Evolutionary conservation across 352 stramenopile species (phyloP), one percentile per base, ranked within the genome.

Genomic region (Pythium aristosporum): DNA sequence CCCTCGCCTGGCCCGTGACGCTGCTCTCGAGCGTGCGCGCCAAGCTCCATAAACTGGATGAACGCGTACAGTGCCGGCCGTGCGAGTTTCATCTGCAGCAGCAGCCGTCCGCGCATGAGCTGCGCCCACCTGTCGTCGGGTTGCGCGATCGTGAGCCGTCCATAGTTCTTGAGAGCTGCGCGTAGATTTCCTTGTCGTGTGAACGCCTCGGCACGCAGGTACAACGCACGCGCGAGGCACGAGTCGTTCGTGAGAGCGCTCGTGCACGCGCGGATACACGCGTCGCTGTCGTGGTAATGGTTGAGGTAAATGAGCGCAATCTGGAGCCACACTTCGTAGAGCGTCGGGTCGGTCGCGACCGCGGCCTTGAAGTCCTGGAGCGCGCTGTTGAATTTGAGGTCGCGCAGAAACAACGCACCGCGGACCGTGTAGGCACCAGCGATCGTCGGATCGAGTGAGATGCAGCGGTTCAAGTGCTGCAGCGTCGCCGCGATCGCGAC

Each of bases 281-380:
- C 84, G 18, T 82, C 82, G 47, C 73, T 76, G 60, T 93, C 84
- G 49, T 91, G 84, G 54, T 90, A 93, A 57, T 93, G 82, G 48
- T 88, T 90, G 6, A 93, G 63, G 56, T 88, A 91, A 41, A 93
- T 80, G 34, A 93, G 68, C 13, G 81, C 84, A 51, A 93, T 93
- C 67, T 93, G 80, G 42, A 93, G 61, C 84, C 84, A 93, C 20
- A 90, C 76, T 37, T 88, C 80, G 37, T 86, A 86, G 25, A 93
- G 60, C 41, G 84, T 93, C 23, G 84, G 84, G 44, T 93, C 82
- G 0, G 83, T 85, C 16, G 79, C 63, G 5, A 90, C 84, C 8
- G 84, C 82, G 7, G 82, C 84, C 61, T 93, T 91, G 60, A 91
- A 93, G 54, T 93, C 82, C 52, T 93, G 82, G 30, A 93, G 64